These are phyloP conservation scores for Fusarium graminum DNA, from an alignment of 2,329 filamentous ascomycete species.

Conservation along the genomic window DNA sequence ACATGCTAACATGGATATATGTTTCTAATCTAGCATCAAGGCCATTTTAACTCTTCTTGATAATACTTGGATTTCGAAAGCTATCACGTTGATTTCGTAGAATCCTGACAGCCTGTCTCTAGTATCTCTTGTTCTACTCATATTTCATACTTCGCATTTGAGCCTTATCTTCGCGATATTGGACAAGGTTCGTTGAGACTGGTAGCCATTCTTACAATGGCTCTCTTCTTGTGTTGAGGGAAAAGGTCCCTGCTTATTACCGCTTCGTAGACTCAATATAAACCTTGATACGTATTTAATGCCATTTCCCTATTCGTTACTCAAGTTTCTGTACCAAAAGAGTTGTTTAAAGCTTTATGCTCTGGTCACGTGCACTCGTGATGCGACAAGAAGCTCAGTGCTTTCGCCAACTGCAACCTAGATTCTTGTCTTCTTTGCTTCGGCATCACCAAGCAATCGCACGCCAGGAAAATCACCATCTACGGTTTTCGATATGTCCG, in stretches of 20 bases:
- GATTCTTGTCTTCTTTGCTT: constrained; percentile 1
- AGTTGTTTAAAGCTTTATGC: not conserved
- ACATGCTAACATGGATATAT: not conserved
- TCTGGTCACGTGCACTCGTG: constrained; percentile 40
- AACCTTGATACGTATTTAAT: not conserved
- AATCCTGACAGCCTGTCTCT: no score
- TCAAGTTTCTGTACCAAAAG: not conserved
- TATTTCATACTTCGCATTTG: no score
- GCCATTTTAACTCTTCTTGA: no score
- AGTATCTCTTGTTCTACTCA: no score
- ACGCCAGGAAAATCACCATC: constrained; percentile 1
- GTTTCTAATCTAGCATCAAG: no score
- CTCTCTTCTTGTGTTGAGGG: not conserved
- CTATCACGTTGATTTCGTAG: no score
- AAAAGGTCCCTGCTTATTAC: not conserved
- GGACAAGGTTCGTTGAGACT: no score
- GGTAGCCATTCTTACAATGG: no score
- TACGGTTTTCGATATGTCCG: constrained; percentile 46
- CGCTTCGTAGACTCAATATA: not conserved
- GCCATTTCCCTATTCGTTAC: no score
- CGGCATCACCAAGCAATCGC: not conserved
- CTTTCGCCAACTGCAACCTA: constrained; percentile 1
- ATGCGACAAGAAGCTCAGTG: constrained; percentile 26
- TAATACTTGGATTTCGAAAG: no score
- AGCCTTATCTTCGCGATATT: no score